Evolutionary conservation across 805 yeast genomes (phyloP).

Genomic region (Cyberlindnera galapagoensis): DNA sequence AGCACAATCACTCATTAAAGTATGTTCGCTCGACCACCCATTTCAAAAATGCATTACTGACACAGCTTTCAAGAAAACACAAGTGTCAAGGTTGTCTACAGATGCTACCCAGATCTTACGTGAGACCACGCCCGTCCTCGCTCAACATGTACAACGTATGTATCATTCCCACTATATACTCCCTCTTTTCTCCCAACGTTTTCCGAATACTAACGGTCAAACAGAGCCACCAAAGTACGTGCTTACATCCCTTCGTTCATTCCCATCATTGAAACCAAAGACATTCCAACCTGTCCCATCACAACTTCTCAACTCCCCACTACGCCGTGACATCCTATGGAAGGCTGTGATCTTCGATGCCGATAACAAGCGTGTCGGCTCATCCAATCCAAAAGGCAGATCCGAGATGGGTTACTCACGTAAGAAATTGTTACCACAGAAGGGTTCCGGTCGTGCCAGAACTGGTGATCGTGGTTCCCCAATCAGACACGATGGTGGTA

Average conservation of each 20-base stretch:
- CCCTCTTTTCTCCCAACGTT: too few relatives aligned
- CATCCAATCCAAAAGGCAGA: constrained; percentile 82
- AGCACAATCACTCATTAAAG: too few relatives aligned
- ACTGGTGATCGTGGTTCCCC: constrained; percentile 96
- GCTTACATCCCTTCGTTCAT: constrained; percentile 68
- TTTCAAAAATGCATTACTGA: too few relatives aligned
- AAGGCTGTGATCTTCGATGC: constrained; percentile 89
- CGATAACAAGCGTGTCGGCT: constrained; percentile 82
- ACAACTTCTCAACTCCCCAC: constrained; percentile 60
- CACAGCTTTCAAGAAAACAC: too few relatives aligned
- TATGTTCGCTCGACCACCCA: too few relatives aligned
- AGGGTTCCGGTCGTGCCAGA: constrained; percentile 94
- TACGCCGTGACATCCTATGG: constrained; percentile 92
- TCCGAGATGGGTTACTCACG: constrained; percentile 81
- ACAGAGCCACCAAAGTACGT: constrained; percentile 60
- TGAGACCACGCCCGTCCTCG: background rate
- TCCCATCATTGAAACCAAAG: constrained; percentile 89
- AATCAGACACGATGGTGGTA: constrained; percentile 80
- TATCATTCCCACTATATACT: too few relatives aligned
- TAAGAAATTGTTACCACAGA: constrained; percentile 78
- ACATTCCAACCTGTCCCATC: constrained; percentile 71
- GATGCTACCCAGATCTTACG: constrained; percentile 10
- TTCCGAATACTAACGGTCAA: constrained; percentile 14
- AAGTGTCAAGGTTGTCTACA: constrained; percentile 18
- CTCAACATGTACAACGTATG: constrained; percentile 18